Evolutionary conservation across 179 eudicot species (phyloP), one percentile per base, ranked within the genome.

Genomic region (Gypsophila paniculata): DNA sequence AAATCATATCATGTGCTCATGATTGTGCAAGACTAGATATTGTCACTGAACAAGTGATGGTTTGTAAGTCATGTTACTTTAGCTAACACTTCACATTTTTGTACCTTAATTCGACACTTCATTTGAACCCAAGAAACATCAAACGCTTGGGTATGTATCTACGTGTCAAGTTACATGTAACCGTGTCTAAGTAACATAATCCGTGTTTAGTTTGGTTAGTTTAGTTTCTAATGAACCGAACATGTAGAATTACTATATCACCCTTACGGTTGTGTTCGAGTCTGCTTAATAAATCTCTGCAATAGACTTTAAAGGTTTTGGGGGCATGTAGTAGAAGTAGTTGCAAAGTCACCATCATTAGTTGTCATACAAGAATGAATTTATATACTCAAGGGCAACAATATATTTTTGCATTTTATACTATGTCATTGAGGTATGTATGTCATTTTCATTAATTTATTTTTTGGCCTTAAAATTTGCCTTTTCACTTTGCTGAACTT

Each of bases 291-390:
- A 42, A 42, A 60, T 15, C 57, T n/a, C 29, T 64, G 52, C 52
- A 6, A 18, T 57, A 55, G 83, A 74, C 73, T 78, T 72, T 70
- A 68, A 80, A 73, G 73, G 59, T 36, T 25, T 73, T 74, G 72
- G 73, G 82, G 65, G 34, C 34, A 29, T 42, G 46, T 11, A 46
- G 52, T 46, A 46, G 54, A 64, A 61, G 79, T 85, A 38, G 88
- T 76, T 85, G 82, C 75, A 78, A 78, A 25, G 84, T 85, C 88
- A 69, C 79, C 60, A 79, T 81, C 89, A 83, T 74, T 80, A 29
- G 74, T 76, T 80, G 62, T 67, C 77, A 68, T 57, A 13, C 71
- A 72, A 34, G 73, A 61, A 61, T 49, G 36, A 42, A 29, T 4
- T 1, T 29, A 29, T 29, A 65, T 42, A 65, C 42, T 44, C 53